phyloP scores from a whole-genome alignment of 1,284 basidiomycete genomes.

The Coniferiporia sulphurascens region DNA sequence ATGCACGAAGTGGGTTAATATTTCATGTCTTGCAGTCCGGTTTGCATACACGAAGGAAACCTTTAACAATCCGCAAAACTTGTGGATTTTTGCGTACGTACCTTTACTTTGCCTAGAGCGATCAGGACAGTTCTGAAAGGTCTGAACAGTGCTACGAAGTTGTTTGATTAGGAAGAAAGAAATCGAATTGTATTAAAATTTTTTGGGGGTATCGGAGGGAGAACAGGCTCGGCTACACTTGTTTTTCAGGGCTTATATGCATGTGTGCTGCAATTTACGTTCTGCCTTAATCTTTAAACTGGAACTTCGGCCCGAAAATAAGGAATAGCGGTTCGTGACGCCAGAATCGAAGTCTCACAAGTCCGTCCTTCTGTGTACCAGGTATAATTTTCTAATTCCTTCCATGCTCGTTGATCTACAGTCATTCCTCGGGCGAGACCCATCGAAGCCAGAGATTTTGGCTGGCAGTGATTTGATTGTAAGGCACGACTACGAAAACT shows the following conservation, averaged over 20 bases:
- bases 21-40: slow-evolving; percentile 35
- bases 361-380: too few species aligned
- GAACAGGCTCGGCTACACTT: background rate
- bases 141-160: background rate
- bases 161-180: slow-evolving; percentile 3
- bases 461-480: too few species aligned
- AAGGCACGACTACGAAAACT: too few species aligned
- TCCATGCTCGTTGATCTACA: too few species aligned
- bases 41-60: slow-evolving; percentile 59
- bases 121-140: too few species aligned
- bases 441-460: too few species aligned
- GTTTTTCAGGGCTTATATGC: background rate
- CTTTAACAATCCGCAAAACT: slow-evolving; percentile 57
- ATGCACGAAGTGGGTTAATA: background rate
- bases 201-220: background rate
- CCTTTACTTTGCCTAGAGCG: background rate
- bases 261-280: background rate
- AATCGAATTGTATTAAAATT: background rate
- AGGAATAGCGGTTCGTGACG: background rate
- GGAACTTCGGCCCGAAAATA: background rate
- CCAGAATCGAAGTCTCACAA: background rate
- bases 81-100: slow-evolving; percentile 55
- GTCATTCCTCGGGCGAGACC: too few species aligned
- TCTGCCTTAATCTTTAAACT: too few species aligned
- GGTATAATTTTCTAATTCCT: too few species aligned